phyloP scores from a whole-genome alignment of 2,329 filamentous ascomycete genomes.

The Lasiodiplodia gonubiensis region DNA sequence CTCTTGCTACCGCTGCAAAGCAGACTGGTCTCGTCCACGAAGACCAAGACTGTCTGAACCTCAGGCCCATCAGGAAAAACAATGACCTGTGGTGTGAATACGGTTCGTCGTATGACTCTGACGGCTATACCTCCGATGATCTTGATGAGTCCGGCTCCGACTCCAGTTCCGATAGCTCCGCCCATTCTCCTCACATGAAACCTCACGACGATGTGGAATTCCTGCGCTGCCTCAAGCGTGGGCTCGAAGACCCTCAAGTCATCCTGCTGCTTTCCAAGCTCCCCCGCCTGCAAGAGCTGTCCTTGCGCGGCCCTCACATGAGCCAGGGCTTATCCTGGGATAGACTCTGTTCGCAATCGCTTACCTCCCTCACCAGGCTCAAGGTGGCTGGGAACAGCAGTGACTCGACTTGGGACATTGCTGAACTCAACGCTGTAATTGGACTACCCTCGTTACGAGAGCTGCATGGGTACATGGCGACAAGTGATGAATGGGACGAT shows the following conservation, averaged over 20 bases:
- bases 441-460: conserved; percentile 18
- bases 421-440: conserved; percentile 8
- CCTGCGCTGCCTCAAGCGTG: conserved; percentile 11
- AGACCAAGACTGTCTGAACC: background rate
- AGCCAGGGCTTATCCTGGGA: conserved; percentile 5
- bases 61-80: conserved; percentile 12
- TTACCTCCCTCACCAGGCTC: conserved; percentile 2
- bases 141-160: background rate
- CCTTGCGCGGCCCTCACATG: background rate
- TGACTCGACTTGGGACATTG: background rate
- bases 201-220: conserved; percentile 8
- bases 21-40: background rate
- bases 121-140: background rate
- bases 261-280: conserved; percentile 15
- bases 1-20: conserved; percentile 10
- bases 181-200: background rate
- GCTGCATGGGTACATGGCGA: conserved; percentile 5
- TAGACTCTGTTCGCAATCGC: background rate
- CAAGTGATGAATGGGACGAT: background rate
- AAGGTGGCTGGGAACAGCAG: conserved; percentile 1
- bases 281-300: conserved; percentile 20
- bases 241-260: conserved; percentile 20
- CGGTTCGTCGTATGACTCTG: conserved; percentile 2
- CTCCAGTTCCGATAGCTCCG: background rate
- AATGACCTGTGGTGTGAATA: background rate